Evolutionary conservation across 73 alveolate genomes (phyloP), one percentile per base, ranked within the genome.

Genomic region (Paramecium sonneborni): DNA sequence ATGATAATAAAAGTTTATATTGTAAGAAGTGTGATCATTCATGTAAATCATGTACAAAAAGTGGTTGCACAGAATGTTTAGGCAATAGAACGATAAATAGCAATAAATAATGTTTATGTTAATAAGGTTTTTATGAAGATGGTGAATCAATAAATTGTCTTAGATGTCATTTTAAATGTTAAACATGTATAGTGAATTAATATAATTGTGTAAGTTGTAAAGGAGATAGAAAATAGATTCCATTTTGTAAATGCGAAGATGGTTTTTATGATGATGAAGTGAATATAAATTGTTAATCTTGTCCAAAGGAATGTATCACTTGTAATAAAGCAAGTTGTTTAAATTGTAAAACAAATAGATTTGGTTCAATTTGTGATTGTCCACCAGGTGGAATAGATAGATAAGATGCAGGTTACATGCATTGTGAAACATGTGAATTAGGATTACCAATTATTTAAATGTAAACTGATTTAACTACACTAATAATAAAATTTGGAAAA

Each of bases 201-300:
- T 34, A 32, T 20, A 20, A 38, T 79, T 79, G 90, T 44, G 8
- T 79, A 2, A 23, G 1, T 20, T 79, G 90, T 44, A 79, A 23
- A 46, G 90, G 90, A 12, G 90, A 79, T 79, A 79, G 90, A 79
- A 2, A 43, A 44, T 30, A 74, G 15, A 14, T 10, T 10, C 90
- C 90, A 30, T 79, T 8, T n/a, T 79, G 90, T 79, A 21, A 38
- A 23, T 79, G 90, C n/a, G 15, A 1, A 24, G 44, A 38, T 10
- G 90, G 90, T 0, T 79, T 41, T 41, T 79, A 43, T 44, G 90
- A 79, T 43, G 90, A 79, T 79, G 90, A 46, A 9, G 72, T 79
- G 2, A 38, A 34, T 79, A 6, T 4, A 20, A n/a, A 23, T 4
- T 79, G 90, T 24, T 43, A 39, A 14, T 18, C 14, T n/a, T 79